Evolutionary conservation across 495 filamentous ascomycete species (phyloP).

Genomic region (Venustampulla echinocandica): DNA sequence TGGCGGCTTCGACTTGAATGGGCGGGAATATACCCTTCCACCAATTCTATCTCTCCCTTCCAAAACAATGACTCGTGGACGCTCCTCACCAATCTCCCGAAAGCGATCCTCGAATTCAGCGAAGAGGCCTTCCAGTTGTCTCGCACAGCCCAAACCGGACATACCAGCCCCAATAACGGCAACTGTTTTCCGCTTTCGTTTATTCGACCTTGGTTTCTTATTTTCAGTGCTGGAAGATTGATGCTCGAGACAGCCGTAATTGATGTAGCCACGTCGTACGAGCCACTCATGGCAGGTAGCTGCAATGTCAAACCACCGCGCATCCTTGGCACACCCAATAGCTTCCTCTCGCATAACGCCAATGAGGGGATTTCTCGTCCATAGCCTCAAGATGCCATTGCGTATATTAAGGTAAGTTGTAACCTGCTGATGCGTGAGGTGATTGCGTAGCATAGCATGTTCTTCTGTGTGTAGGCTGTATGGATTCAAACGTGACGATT

Average conservation of each 20-base stretch:
- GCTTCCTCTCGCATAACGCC: conserved; percentile 83
- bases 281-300: conserved; percentile 90
- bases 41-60: conserved; percentile 84
- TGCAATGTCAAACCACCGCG: conserved; percentile 84
- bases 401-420: conserved; percentile 95
- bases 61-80: conserved; percentile 69
- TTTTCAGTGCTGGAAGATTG: conserved; percentile 32
- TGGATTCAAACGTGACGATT: conserved; percentile 82
- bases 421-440: conserved; percentile 82
- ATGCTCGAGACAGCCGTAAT: conserved; percentile 75
- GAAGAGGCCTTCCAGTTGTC: conserved; percentile 81
- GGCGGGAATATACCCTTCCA: conserved; percentile 91
- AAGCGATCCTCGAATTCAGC: conserved; percentile 63
- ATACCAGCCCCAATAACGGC: conserved; percentile 92
- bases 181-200: conserved; percentile 54
- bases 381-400: conserved; percentile 88
- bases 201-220: conserved; percentile 20
- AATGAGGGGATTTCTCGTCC: conserved; percentile 83
- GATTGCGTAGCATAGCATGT: conserved; percentile 65
- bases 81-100: conserved; percentile 48
- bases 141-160: conserved; percentile 82
- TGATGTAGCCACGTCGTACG: conserved; percentile 85
- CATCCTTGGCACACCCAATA: conserved; percentile 81
- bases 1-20: conserved; percentile 45
- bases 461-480: conserved; percentile 83